Evolutionary conservation across 768 basidiomycete species (phyloP), one percentile per base, ranked within the genome.

Genomic region (Crepidotus variabilis): DNA sequence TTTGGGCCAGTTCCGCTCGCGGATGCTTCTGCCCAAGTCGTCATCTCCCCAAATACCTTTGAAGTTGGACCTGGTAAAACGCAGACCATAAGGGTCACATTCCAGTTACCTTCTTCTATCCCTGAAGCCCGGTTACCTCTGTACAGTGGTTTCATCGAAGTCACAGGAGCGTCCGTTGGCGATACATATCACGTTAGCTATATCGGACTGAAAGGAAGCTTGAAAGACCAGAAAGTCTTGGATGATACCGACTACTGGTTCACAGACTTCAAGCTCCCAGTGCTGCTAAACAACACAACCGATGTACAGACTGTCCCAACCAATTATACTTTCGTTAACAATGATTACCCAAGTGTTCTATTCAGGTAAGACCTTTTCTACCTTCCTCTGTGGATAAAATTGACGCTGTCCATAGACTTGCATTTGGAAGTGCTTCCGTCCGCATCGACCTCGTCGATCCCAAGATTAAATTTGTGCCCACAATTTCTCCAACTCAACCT

Each of bases 131-230:
- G 75, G 2, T 77, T 80, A 64, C 84, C 86, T 8, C 72, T 85
- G 50, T 85, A 78, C 69, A 82, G 81, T 23, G 85, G 84, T 1
- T 84, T 76, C 72, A 80, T 87, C 24, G 72, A 78, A 55, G 64
- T 78, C 22, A 68, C 71, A 50, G 73, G 70, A 48, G 62, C 61
- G 13, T 54, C 57, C 1, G 59, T 34, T 11, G 57, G 65, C 14
- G 75, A 78, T 54, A 72, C 61, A 28, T 67, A 71, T 45, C 71
- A 77, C 24, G 72, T 77, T 14, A 72, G 78, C 0, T 84, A 81
- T 62, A 63, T 82, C 22, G 82, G 82, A 65, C 65, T 67, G 9
- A 61, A 33, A 33, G 67, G 59, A 67, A 71, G 69, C 18, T 69
- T 83, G 57, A 76, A 72, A 59, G 69, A 82, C 59, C 75, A 75